Evolutionary conservation across 1,284 basidiomycete species (phyloP).

Genomic region (Rugosomyces carneus): DNA sequence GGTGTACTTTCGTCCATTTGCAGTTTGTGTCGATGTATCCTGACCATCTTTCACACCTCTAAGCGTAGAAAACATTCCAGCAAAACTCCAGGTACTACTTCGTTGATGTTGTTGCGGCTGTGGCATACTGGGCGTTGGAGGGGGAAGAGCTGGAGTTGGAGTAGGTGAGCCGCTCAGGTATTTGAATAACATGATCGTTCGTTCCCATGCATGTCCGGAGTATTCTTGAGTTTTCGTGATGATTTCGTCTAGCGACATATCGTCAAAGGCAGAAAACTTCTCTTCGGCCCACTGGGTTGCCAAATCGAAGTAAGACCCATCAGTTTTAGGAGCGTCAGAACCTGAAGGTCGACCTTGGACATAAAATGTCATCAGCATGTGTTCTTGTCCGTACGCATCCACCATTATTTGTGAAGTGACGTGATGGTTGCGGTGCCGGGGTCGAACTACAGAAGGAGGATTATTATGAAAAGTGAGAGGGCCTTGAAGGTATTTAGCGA

Average conservation of each 20-base stretch:
- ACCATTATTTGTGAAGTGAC: constrained; percentile 68
- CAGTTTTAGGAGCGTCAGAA: constrained; percentile 24
- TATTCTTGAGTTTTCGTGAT: constrained; percentile 39
- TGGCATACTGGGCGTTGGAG: constrained; percentile 23
- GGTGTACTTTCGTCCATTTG: constrained; percentile 45
- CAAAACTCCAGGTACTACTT: constrained; percentile 45
- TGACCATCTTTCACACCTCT: constrained; percentile 36
- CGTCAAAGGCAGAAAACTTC: constrained; percentile 34
- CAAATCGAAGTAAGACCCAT: constrained; percentile 37
- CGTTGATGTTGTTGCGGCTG: constrained; percentile 31
- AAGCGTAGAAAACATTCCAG: constrained; percentile 65
- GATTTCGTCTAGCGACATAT: constrained; percentile 50
- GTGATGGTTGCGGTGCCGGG: constrained; percentile 73
- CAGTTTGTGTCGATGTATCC: constrained; percentile 24
- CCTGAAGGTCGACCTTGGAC: constrained; percentile 50
- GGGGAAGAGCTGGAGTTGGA: constrained; percentile 28
- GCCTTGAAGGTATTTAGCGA: constrained; percentile 57
- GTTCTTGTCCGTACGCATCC: constrained; percentile 66
- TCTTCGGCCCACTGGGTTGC: constrained; percentile 38
- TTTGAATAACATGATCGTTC: constrained; percentile 50
- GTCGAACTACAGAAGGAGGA: constrained; percentile 61
- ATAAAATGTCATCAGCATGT: constrained; percentile 77
- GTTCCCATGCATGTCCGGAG: constrained; percentile 35
- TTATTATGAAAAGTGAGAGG: constrained; percentile 73
- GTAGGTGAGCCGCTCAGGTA: constrained; percentile 61